Percentiles rank a stretch among this genome's conserved stretches.
Conservation (phyloP, 371 early-diverging fungal species). For the Haplosporangium sp. region DNA sequence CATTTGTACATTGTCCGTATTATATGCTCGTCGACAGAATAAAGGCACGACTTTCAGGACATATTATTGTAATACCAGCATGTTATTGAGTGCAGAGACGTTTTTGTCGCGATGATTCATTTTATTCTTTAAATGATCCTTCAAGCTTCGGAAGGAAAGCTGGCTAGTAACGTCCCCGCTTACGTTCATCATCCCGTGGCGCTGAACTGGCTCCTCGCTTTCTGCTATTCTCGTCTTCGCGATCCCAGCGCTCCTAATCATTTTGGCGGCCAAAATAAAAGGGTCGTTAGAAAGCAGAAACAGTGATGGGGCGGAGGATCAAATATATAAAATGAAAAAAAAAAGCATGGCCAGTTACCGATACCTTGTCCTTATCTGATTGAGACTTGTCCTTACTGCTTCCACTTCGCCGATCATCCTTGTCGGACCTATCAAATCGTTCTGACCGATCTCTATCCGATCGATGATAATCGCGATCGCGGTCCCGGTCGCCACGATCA, state of each 20-base stretch:
- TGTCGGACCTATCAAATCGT: slow-evolving; percentile 30
- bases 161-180: slow-evolving; percentile 40
- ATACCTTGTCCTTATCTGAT: slow-evolving; percentile 49
- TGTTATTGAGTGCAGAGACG: too few relatives aligned
- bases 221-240: slow-evolving; percentile 48
- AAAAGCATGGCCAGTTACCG: not conserved
- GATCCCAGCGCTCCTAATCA: slow-evolving; percentile 53
- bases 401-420: slow-evolving; percentile 25
- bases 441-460: slow-evolving; percentile 9
- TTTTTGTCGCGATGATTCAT: too few relatives aligned
- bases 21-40: too few relatives aligned
- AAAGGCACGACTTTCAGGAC: too few relatives aligned
- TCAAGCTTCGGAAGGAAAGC: too few relatives aligned
- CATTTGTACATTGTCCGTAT: too few relatives aligned
- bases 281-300: not conserved
- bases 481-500: slow-evolving; percentile 34
- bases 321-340: not conserved
- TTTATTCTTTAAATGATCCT: not conserved
- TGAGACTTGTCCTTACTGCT: slow-evolving; percentile 22
- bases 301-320: not conserved
- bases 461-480: slow-evolving; percentile 15
- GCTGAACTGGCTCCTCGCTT: slow-evolving; percentile 40
- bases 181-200: slow-evolving; percentile 49
- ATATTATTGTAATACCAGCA: too few relatives aligned
- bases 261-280: not conserved